phyloP scores from a whole-genome alignment of 768 basidiomycete genomes.

The Podaxis rugospora region DNA sequence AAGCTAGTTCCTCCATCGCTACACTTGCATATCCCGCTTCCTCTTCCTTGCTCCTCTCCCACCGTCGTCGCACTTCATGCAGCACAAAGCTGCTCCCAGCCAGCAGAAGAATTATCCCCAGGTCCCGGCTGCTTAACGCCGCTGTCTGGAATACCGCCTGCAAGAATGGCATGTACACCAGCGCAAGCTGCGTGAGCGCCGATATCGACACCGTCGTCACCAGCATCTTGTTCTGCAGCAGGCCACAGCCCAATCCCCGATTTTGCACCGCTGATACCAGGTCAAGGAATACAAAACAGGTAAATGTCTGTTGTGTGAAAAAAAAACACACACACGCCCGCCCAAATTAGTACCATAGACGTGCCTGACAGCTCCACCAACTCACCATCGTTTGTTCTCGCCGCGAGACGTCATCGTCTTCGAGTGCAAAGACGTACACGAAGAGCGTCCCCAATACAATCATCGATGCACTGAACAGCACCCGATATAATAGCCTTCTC shows the following conservation, averaged over 20 bases:
- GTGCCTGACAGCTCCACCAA: constrained; percentile 5
- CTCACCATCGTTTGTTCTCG: constrained; percentile 96
- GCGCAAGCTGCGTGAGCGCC: constrained; percentile 74
- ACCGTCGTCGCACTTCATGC: constrained; percentile 78
- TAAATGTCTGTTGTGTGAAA: constrained; percentile 71
- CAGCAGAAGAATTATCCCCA: constrained; percentile 65
- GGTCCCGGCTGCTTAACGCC: constrained; percentile 62
- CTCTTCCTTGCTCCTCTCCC: constrained; percentile 61
- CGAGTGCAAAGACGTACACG: constrained; percentile 78
- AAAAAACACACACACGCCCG: not conserved
- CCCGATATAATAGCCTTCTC: constrained; percentile 63
- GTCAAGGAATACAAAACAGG: constrained; percentile 95
- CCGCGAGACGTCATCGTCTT: constrained; percentile 77
- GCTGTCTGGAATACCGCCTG: constrained; percentile 94
- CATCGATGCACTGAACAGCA: constrained; percentile 89
- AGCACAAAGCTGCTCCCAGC: constrained; percentile 59
- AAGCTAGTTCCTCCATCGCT: constrained; percentile 60
- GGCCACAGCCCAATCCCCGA: constrained; percentile 81
- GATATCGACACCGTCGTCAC: constrained; percentile 85
- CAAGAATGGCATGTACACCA: constrained; percentile 89
- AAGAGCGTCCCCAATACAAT: constrained; percentile 89
- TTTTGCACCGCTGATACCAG: constrained; percentile 93
- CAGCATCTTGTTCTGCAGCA: constrained; percentile 87
- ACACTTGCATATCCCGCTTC: constrained; percentile 45
- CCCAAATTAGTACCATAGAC: not conserved